A percentile compares a stretch with the other conserved stretches of the same genome.
These are phyloP conservation scores for Alternaria incomplexa DNA, from an alignment of 2,329 filamentous ascomycete species.

Conservation along the genomic window DNA sequence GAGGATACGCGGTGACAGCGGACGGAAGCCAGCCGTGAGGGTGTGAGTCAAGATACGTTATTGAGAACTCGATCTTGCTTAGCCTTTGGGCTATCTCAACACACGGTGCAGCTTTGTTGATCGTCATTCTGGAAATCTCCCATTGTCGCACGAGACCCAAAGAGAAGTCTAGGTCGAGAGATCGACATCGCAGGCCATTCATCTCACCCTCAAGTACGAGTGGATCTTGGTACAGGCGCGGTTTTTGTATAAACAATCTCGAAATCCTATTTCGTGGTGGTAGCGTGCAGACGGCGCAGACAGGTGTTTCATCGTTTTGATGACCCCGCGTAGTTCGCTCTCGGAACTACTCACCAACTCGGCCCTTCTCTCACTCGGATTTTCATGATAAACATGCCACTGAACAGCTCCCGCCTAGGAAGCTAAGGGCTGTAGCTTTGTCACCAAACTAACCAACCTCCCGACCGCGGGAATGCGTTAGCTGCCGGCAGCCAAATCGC, in stretches of 20 bases:
- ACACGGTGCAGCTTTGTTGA: neutral
- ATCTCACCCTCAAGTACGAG: neutral
- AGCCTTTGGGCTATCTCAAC: neutral
- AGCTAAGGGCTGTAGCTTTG: conserved; percentile 7
- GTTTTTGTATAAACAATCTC: neutral
- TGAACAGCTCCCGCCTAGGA: neutral
- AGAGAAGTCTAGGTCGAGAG: conserved; percentile 1
- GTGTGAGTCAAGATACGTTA: neutral
- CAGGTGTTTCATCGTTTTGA: neutral
- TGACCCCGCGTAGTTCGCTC: neutral
- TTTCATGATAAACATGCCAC: neutral
- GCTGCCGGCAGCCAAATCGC: conserved; percentile 7
- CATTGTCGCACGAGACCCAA: neutral
- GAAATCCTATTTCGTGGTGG: neutral
- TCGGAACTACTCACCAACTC: conserved; percentile 1
- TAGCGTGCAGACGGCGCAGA: neutral
- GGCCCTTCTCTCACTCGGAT: neutral
- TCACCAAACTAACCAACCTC: conserved; percentile 1
- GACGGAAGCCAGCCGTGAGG: neutral
- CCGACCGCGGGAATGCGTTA: conserved; percentile 5
- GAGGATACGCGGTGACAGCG: neutral
- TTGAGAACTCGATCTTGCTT: neutral
- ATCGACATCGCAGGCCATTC: conserved; percentile 1
- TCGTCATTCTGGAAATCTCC: neutral
- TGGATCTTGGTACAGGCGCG: neutral